Conservation (phyloP, 768 basidiomycete species). For the Daedaleopsis sinensis region DNA sequence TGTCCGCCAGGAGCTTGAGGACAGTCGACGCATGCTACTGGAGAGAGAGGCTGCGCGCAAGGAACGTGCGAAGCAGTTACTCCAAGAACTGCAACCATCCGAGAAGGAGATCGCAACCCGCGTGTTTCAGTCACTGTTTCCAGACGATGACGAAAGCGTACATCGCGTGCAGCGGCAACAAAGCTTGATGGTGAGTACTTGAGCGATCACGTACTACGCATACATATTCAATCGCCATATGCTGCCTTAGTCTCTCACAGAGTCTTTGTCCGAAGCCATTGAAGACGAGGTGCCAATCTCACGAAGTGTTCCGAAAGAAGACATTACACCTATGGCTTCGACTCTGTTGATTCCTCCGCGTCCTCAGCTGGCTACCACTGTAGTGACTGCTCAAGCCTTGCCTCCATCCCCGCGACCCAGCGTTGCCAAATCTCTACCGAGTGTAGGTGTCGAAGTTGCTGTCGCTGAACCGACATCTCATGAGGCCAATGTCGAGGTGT, state of each 20-base stretch:
- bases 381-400: conserved; percentile 4
- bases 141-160: conserved; percentile 44
- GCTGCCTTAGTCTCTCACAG: conserved; percentile 45
- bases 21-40: conserved; percentile 49
- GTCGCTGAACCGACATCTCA: background rate
- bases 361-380: conserved; percentile 10
- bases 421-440: background rate
- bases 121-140: conserved; percentile 68
- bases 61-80: conserved; percentile 53
- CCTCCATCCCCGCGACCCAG: conserved; percentile 1
- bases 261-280: conserved; percentile 50
- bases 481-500: conserved; percentile 4
- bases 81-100: conserved; percentile 58
- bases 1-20: conserved; percentile 66
- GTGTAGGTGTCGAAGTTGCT: background rate
- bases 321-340: conserved; percentile 16
- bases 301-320: conserved; percentile 31
- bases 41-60: conserved; percentile 63
- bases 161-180: conserved; percentile 50
- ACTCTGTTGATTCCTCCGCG: conserved; percentile 3
- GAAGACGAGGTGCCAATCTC: conserved; percentile 50
- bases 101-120: conserved; percentile 71
- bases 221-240: background rate
- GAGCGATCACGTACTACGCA: no score
- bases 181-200: conserved; percentile 56